Evolutionary conservation across 192 early-diverging fungal genomes (phyloP), one percentile per base, ranked within the genome.

Genomic region (Spizellomyces punctatus): DNA sequence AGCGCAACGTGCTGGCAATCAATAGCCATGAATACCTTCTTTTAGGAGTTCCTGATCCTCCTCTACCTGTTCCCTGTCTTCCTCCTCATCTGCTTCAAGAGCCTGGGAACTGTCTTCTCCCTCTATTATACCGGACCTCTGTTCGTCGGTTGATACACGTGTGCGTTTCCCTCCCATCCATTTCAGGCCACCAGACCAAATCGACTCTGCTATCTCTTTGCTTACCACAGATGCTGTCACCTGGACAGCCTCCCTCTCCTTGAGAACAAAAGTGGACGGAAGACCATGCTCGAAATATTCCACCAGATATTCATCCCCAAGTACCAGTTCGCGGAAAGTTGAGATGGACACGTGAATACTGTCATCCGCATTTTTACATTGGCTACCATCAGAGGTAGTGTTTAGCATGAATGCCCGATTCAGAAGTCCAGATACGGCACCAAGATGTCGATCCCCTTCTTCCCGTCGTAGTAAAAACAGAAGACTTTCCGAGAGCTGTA

Each of bases 291-390:
- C 90, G 73, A 98, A 96, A 63, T 94, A 95, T 41, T 82, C 79
- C 64, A 94, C 91, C n/a, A 98, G 78, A 46, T 89, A 85, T 48
- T 91, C 92, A 73, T 96, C 94, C 16, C 88, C 90, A 64, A 96
- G 78, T n/a, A 95, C 83, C 2, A 94, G 86, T 83, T 96, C 93
- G 43, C 90, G 81, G 75, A 90, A 92, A 67, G 81, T 84, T 21
- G 80, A 82, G 14, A 88, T 69, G 6, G 74, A 70, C 16, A 87
- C 69, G 48, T 77, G 77, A 63, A 60, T 45, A 46, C 63, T 46
- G 58, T 41, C 10, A 27, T 49, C 36, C 36, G 36, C 58, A 72
- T 43, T 77, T 36, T 36, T 36, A 36, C 27, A 36, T 75, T 69
- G 76, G 75, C 27, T 75, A 66, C 21, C 65, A 36, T 54, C 69